A percentile compares a stretch with the other conserved stretches of the same genome.
These are phyloP conservation scores for Fusarium sp. DNA, from an alignment of 2,329 filamentous ascomycete genomes.

Conservation along the genomic window DNA sequence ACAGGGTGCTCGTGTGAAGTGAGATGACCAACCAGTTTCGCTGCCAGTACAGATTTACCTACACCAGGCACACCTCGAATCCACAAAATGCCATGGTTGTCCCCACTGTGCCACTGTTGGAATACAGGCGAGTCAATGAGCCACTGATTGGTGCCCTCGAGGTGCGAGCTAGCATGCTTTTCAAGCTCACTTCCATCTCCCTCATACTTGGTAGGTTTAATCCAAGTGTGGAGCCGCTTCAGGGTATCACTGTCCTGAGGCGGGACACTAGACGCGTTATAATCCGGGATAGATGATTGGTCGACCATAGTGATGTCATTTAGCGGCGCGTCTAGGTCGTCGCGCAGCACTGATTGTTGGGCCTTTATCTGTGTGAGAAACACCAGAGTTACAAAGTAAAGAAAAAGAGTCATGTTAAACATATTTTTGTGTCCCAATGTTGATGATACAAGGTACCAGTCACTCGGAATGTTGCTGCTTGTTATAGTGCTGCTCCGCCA, in stretches of 20 bases:
- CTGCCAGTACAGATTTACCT: constrained; percentile 54
- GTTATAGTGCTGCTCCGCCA: neutral
- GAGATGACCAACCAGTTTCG: constrained; percentile 39
- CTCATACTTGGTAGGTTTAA: constrained; percentile 27
- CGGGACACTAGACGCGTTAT: constrained; percentile 49
- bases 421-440: neutral
- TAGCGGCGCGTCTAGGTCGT: neutral
- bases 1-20: constrained; percentile 40
- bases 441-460: neutral
- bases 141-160: constrained; percentile 29
- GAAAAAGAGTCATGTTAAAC: too few species aligned
- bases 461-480: too few species aligned
- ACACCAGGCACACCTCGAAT: constrained; percentile 53
- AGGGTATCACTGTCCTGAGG: constrained; percentile 43
- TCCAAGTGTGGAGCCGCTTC: constrained; percentile 28
- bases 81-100: constrained; percentile 27
- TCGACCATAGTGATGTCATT: constrained; percentile 39
- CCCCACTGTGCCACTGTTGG: constrained; percentile 17
- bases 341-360: neutral
- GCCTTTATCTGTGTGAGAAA: neutral
- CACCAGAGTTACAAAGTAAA: fast-evolving
- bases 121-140: constrained; percentile 9
- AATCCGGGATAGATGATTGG: constrained; percentile 47
- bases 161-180: constrained; percentile 23
- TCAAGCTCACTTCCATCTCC: constrained; percentile 29